Base-by-base conservation (phyloP, 805 yeast species). In the Candida krabiensis region DNA sequence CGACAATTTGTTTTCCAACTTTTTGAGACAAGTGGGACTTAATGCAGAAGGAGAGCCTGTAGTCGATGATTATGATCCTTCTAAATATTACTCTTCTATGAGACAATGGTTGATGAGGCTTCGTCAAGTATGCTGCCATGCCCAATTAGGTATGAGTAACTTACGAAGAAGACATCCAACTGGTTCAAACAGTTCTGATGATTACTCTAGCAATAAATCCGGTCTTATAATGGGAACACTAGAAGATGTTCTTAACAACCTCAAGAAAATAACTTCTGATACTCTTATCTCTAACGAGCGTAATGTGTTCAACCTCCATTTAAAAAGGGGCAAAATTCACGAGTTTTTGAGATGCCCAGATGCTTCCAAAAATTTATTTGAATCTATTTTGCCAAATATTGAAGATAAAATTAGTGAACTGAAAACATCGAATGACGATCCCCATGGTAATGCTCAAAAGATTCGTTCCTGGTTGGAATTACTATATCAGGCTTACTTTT, bases 61-160 rank as follows among this genome's bases (percentile, higher is more conserved):
- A 1, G 52, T 64, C 4, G 70, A 69, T 9, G 75, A 69, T 47
- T 70, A 78, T 77, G 69, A 71, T 44, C 70, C 77, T 4, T 52
- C 78, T 12, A 50, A 68, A 1, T 58, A 73, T 19, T 59, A 69
- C 37, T 51, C 63, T 4, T 53, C 61, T n/a, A 74, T 86, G 80
- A 69, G 85, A 35, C 66, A 66, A 9, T 87, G 96, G 93, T 64
- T 91, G 6, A 67, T 71, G 5, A 68, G 74, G 33, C 62, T 91
- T 19, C 69, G 98, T 23, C 88, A 86, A 52, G 70, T 86, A 0
- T 91, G 97, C 50, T 86, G 93, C 42, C 95, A 87, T 62, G 87
- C 96, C 1, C 77, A 75, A 27, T 43, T 57, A 24, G 58, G 60
- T 3, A 25, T 47, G n/a, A 31, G 40, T 15, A 28, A 15, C 26